Evolutionary conservation across 176 grass and related monocot genomes (phyloP).

Genomic region (Areca catechu): DNA sequence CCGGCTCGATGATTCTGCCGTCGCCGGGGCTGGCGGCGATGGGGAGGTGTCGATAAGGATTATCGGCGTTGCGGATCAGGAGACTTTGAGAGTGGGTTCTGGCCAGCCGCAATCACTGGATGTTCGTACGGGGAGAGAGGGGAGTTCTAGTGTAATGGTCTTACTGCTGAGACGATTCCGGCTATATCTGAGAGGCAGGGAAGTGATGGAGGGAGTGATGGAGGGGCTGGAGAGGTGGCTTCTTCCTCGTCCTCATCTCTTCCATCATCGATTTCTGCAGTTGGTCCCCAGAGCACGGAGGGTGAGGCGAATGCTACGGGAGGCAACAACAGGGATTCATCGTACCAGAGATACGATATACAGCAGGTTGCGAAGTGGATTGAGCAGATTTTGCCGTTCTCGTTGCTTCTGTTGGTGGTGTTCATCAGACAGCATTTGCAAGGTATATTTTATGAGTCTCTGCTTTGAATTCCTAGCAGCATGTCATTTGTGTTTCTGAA

Average conservation of each 20-base stretch:
- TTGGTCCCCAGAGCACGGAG: conserved; percentile 7
- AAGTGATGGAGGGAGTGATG: conserved; percentile 10
- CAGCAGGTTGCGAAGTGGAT: conserved; percentile 95
- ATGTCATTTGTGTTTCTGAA: too few species aligned
- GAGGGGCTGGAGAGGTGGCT: conserved; percentile 1
- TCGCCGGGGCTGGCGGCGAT: conserved; percentile 1
- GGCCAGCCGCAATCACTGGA: conserved; percentile 1
- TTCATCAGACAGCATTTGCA: conserved; percentile 98
- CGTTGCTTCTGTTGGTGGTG: conserved; percentile 83
- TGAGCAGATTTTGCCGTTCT: conserved; percentile 97
- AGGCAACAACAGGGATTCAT: conserved; percentile 20
- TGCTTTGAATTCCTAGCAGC: too few species aligned
- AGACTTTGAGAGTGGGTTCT: not conserved
- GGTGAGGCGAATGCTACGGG: conserved; percentile 15
- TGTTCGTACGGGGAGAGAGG: too few species aligned
- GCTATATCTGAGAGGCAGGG: conserved; percentile 15
- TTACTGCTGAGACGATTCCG: conserved; percentile 17
- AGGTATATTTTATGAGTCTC: conserved; percentile 26
- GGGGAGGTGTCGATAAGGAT: conserved; percentile 92
- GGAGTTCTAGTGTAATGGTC: conserved; percentile 3
- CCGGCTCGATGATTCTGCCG: conserved; percentile 12
- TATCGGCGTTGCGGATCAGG: conserved; percentile 48
- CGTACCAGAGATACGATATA: conserved; percentile 93
- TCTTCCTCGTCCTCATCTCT: conserved; percentile 29
- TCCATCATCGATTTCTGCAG: conserved; percentile 2